A percentile compares a stretch with the other conserved stretches of the same genome.
phyloP scores from a whole-genome alignment of 352 stramenopile species.

The Pelagophyceae sp. region DNA sequence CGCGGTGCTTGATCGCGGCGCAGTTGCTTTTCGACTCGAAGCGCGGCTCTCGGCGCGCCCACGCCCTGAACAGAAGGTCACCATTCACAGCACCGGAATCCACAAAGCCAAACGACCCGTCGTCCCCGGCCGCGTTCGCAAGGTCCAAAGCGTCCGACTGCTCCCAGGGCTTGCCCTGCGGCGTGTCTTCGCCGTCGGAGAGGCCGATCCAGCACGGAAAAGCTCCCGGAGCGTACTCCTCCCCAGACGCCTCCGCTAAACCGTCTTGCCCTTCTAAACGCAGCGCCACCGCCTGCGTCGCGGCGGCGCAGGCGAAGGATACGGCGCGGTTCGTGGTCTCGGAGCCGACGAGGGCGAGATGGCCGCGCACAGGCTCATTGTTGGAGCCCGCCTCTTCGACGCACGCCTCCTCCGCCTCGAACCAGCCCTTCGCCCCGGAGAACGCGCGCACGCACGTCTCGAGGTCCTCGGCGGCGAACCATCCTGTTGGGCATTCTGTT shows the following conservation, averaged over 20 bases:
- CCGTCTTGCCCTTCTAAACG: not conserved
- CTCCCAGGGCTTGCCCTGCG: not conserved
- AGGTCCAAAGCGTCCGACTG: not conserved
- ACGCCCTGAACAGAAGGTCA: not conserved
- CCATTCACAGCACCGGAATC: not conserved
- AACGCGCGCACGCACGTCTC: not conserved
- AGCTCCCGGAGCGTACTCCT: not conserved
- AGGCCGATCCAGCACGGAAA: constrained; percentile 11
- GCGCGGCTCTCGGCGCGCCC: not conserved
- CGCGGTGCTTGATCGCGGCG: not conserved
- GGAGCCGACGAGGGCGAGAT: constrained; percentile 1
- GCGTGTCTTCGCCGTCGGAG: not conserved
- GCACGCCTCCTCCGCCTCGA: not conserved
- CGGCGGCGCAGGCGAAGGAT: not conserved
- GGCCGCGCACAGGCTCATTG: not conserved
- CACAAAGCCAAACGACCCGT: not conserved
- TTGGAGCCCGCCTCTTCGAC: not conserved
- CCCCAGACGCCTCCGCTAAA: not conserved
- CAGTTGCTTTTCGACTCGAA: not conserved
- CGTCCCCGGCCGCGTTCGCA: not conserved
- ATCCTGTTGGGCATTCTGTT: not conserved
- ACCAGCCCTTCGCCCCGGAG: not conserved
- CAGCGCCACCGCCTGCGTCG: not conserved
- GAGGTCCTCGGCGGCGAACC: not conserved
- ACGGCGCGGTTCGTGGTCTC: not conserved